Evolutionary conservation across 208 protist species (phyloP).

Genomic region (Trypanosoma melophagium): DNA sequence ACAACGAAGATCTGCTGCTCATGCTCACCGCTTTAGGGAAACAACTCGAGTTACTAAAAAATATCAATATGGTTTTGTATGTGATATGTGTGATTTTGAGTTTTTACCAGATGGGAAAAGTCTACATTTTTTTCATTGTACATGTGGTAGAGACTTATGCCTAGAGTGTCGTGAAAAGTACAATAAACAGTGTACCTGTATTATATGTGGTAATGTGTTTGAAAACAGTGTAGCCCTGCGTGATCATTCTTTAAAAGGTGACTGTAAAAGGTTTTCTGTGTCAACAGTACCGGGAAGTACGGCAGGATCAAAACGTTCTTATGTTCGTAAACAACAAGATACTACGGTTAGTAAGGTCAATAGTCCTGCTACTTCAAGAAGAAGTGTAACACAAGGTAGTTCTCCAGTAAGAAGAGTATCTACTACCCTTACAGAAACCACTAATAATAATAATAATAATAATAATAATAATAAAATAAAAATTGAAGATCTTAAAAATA

Average conservation of each 20-base stretch:
- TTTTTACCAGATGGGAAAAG: conserved; percentile 55
- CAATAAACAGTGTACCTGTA: conserved; percentile 62
- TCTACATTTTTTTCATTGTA: conserved; percentile 83
- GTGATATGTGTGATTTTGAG: conserved; percentile 82
- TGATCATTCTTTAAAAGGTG: conserved; percentile 41
- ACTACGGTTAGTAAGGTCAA: too few species aligned
- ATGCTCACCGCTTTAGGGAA: conserved; percentile 78
- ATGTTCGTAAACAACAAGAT: too few species aligned
- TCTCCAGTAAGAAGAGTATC: too few species aligned
- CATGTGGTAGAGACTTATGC: conserved; percentile 85
- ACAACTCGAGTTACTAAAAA: conserved; percentile 46
- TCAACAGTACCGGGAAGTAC: neutral
- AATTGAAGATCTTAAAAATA: neutral
- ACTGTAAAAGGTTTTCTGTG: neutral
- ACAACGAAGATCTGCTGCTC: conserved; percentile 70
- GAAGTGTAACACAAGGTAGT: too few species aligned
- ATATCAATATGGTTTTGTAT: conserved; percentile 83
- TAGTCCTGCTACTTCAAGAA: too few species aligned
- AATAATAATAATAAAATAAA: too few species aligned
- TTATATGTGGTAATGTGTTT: conserved; percentile 53
- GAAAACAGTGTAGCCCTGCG: conserved; percentile 65
- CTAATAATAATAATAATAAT: too few species aligned
- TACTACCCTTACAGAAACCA: too few species aligned
- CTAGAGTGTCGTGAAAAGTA: conserved; percentile 68
- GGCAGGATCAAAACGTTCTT: too few species aligned